phyloP scores from a whole-genome alignment of 2,329 filamentous ascomycete species.

The Aphanoascus verrucosus region DNA sequence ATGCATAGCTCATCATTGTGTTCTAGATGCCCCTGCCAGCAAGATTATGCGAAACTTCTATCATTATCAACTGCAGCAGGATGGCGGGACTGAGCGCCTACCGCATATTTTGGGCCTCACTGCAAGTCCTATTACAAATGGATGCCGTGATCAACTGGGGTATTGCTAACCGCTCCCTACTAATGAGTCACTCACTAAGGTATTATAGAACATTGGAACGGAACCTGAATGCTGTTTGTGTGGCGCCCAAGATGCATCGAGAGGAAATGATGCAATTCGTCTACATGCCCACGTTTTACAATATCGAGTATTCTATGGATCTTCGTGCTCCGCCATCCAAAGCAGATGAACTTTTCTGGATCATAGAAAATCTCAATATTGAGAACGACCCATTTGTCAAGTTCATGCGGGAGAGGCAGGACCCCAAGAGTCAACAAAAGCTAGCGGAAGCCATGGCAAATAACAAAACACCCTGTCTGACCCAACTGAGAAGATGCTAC shows the following conservation, averaged over 20 bases:
- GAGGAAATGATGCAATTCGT: conserved; percentile 59
- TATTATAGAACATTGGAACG: conserved; percentile 47
- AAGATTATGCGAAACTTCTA: conserved; percentile 67
- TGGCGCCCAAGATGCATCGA: conserved; percentile 57
- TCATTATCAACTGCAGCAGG: conserved; percentile 36
- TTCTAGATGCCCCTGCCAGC: conserved; percentile 51
- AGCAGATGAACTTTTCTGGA: conserved; percentile 18
- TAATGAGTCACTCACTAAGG: neutral
- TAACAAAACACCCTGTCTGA: conserved; percentile 34
- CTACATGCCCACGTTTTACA: conserved; percentile 51
- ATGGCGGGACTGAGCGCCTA: conserved; percentile 25
- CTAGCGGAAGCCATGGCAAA: conserved; percentile 23
- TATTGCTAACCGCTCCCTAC: conserved; percentile 20
- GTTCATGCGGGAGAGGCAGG: conserved; percentile 36
- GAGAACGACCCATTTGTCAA: conserved; percentile 51
- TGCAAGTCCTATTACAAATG: conserved; percentile 63
- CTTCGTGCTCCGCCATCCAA: conserved; percentile 11
- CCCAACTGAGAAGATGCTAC: conserved; percentile 48
- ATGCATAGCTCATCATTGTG: conserved; percentile 58
- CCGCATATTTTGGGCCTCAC: conserved; percentile 69
- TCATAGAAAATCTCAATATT: conserved; percentile 43
- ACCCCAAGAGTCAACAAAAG: conserved; percentile 17
- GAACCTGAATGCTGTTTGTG: conserved; percentile 59
- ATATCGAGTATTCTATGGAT: conserved; percentile 24
- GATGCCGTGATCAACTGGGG: conserved; percentile 45